Evolutionary conservation across 2,329 filamentous ascomycete species (phyloP).

Genomic region (Graphiopsis chlorocephala): DNA sequence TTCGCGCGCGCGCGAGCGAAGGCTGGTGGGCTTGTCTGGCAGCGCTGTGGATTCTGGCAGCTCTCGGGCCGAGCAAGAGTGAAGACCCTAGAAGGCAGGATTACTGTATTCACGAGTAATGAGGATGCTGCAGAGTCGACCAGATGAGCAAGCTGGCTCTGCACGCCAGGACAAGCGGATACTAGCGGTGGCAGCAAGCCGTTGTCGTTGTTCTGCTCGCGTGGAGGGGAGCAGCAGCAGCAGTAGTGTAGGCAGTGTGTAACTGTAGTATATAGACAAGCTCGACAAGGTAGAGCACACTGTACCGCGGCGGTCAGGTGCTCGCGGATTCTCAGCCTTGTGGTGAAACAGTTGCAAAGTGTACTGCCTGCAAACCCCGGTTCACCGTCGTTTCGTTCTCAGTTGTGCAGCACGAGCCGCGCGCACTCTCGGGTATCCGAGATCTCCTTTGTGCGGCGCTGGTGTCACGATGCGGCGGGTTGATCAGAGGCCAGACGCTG

Average conservation of each 20-base stretch:
- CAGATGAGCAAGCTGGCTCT: not conserved
- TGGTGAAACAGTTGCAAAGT: constrained; percentile 10
- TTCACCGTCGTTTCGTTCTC: not conserved
- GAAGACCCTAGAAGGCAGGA: not conserved
- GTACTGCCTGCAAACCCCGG: constrained; percentile 12
- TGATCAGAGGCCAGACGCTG: not conserved
- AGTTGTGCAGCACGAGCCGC: constrained; percentile 13
- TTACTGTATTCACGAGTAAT: not conserved
- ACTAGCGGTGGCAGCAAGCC: not conserved
- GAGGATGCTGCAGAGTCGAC: not conserved
- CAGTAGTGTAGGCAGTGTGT: not conserved
- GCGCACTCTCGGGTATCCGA: not conserved
- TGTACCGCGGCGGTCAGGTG: constrained; percentile 8
- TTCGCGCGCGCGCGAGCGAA: not conserved
- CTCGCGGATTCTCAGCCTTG: constrained; percentile 10
- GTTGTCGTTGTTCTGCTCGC: not conserved
- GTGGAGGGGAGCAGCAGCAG: not conserved
- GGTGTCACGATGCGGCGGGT: constrained; percentile 8
- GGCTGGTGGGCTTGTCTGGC: not conserved
- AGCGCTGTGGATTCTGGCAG: not conserved
- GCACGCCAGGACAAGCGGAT: not conserved
- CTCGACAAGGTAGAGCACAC: not conserved
- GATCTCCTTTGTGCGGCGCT: constrained; percentile 14
- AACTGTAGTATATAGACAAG: not conserved
- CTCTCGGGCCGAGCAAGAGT: constrained; percentile 15